Evolutionary conservation across 202 grass and related monocot species (phyloP).

Genomic region (Brachypodium distachyon): DNA sequence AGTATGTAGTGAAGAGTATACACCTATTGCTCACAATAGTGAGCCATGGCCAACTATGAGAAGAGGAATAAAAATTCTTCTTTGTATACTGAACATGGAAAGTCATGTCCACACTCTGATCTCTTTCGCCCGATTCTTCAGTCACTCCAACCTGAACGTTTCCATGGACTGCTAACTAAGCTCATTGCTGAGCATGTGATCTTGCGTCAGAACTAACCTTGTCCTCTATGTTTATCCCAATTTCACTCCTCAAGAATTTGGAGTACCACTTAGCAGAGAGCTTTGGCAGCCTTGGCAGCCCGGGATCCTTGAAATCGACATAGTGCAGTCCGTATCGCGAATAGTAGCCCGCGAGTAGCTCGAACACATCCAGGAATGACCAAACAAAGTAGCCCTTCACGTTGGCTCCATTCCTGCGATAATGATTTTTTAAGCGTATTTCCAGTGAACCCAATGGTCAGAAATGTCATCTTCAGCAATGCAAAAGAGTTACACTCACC

Average conservation of each 20-base stretch:
- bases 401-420: slow-evolving; percentile 49
- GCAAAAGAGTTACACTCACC: slow-evolving; percentile 6
- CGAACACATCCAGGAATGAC: slow-evolving; percentile 63
- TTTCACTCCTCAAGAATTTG: slow-evolving; percentile 45
- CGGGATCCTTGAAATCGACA: slow-evolving; percentile 44
- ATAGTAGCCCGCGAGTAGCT: slow-evolving; percentile 41
- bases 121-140: no score
- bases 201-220: background rate
- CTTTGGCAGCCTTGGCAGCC: slow-evolving; percentile 34
- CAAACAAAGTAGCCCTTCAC: slow-evolving; percentile 70
- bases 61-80: background rate
- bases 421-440: background rate
- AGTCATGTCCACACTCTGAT: background rate
- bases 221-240: slow-evolving; percentile 19
- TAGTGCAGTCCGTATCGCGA: slow-evolving; percentile 38
- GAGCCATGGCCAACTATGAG: background rate
- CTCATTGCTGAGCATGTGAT: slow-evolving; percentile 13
- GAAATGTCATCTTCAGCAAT: background rate
- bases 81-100: background rate
- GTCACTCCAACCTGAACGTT: background rate
- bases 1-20: background rate
- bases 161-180: background rate
- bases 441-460: background rate
- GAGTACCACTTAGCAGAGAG: slow-evolving; percentile 60
- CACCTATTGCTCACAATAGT: background rate